These are phyloP conservation scores for Fragosphaeria purpurea DNA, from an alignment of 2,329 filamentous ascomycete species.

Conservation along the genomic window DNA sequence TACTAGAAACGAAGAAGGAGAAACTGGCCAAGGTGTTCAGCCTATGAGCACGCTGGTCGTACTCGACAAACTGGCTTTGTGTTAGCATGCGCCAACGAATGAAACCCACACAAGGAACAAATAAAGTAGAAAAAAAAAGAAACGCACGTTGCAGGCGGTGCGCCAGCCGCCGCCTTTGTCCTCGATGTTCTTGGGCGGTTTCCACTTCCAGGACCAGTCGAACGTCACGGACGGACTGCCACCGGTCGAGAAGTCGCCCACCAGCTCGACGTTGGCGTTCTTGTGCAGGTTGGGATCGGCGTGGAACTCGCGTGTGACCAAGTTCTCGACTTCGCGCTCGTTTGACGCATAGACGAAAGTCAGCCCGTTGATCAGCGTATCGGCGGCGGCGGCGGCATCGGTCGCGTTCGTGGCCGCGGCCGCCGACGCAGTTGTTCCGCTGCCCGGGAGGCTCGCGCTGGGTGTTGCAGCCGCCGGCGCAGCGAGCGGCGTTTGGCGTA, in stretches of 20 bases:
- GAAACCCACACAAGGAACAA: not conserved
- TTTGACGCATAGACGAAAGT: constrained; percentile 89
- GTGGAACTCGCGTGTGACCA: constrained; percentile 91
- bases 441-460: not conserved
- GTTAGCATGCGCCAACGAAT: constrained; percentile 15
- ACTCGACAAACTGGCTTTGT: constrained; percentile 73
- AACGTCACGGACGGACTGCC: constrained; percentile 80
- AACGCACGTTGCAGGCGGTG: constrained; percentile 76
- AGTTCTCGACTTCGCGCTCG: constrained; percentile 76
- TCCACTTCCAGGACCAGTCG: constrained; percentile 96
- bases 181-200: constrained; percentile 70
- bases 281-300: constrained; percentile 96
- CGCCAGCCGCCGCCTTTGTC: constrained; percentile 89
- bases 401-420: not conserved
- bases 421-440: constrained; percentile 9
- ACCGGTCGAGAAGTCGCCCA: constrained; percentile 82
- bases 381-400: constrained; percentile 33
- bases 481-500: constrained; percentile 41
- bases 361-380: constrained; percentile 76
- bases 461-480: not conserved
- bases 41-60: constrained; percentile 84
- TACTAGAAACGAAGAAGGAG: constrained; percentile 88
- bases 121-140: not conserved
- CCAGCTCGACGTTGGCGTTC: constrained; percentile 86
- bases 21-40: constrained; percentile 84